Evolutionary conservation across 208 protist species (phyloP).

Genomic region (Trypanosoma scelopori): DNA sequence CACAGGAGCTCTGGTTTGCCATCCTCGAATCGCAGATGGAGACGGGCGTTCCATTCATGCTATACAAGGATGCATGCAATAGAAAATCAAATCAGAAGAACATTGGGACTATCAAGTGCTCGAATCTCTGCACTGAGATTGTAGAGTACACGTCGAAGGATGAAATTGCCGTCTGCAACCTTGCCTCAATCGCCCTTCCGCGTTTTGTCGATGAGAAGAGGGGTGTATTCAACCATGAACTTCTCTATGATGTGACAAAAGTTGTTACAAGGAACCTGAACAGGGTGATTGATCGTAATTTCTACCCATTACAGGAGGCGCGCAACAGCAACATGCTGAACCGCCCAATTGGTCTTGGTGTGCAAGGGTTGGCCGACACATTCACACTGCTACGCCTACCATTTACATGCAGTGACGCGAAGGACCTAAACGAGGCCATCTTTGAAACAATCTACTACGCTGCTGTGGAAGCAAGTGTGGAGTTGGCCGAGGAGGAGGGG

Average conservation of each 20-base stretch:
- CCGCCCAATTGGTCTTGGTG: slow-evolving; percentile 98
- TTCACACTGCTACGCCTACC: slow-evolving; percentile 96
- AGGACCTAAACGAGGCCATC: slow-evolving; percentile 96
- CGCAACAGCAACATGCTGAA: slow-evolving; percentile 95
- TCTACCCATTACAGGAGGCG: slow-evolving; percentile 97
- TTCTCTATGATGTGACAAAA: slow-evolving; percentile 91
- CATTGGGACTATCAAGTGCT: slow-evolving; percentile 98
- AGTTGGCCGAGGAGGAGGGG: slow-evolving; percentile 93
- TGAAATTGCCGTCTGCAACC: slow-evolving; percentile 99
- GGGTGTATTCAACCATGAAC: slow-evolving; percentile 75
- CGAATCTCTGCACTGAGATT: slow-evolving; percentile 99
- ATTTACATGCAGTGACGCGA: slow-evolving; percentile 93
- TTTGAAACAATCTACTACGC: slow-evolving; percentile 99
- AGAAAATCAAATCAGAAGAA: slow-evolving; percentile 99
- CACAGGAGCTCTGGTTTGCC: slow-evolving; percentile 98
- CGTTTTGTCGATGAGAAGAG: slow-evolving; percentile 91
- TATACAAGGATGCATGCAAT: slow-evolving; percentile 99
- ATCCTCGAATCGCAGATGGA: slow-evolving; percentile 99
- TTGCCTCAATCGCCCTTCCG: slow-evolving; percentile 98
- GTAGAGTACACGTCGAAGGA: slow-evolving; percentile 97
- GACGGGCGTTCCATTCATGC: slow-evolving; percentile 98
- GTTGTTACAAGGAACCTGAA: slow-evolving; percentile 97
- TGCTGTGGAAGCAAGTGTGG: slow-evolving; percentile 87
- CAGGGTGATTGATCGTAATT: slow-evolving; percentile 98
- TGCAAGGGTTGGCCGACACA: slow-evolving; percentile 98